These are phyloP conservation scores for Graphium sp. DNA, from an alignment of 2,329 filamentous ascomycete genomes.

Conservation along the genomic window DNA sequence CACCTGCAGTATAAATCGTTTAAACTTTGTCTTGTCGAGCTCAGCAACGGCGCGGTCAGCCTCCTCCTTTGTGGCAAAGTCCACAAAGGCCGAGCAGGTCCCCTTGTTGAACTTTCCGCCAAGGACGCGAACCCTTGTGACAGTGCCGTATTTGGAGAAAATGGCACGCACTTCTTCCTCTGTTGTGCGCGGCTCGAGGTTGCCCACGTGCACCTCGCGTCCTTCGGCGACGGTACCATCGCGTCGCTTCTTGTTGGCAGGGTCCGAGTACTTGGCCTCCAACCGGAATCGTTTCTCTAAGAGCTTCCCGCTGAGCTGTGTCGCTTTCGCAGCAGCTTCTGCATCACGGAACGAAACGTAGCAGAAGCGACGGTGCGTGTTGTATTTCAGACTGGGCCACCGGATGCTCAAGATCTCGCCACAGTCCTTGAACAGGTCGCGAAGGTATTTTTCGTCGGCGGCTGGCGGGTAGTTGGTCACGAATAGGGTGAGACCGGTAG, in stretches of 20 bases:
- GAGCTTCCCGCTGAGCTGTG: conserved; percentile 52
- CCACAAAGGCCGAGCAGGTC: conserved; percentile 67
- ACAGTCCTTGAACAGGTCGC: conserved; percentile 51
- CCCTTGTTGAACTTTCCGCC: conserved; percentile 49
- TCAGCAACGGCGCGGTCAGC: conserved; percentile 48
- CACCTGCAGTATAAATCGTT: conserved; percentile 50
- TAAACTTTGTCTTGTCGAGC: conserved; percentile 56
- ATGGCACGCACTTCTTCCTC: conserved; percentile 54
- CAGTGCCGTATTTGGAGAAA: conserved; percentile 60
- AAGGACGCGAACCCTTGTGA: conserved; percentile 58
- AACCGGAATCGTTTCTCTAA: conserved; percentile 55
- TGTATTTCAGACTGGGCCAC: conserved; percentile 81
- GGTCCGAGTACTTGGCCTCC: conserved; percentile 71
- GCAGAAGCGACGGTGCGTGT: conserved; percentile 81
- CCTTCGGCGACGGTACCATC: conserved; percentile 73
- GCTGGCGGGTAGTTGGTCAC: conserved; percentile 77
- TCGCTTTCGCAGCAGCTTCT: conserved; percentile 53
- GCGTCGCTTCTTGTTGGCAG: conserved; percentile 58
- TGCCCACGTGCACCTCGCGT: conserved; percentile 66
- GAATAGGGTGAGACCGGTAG: conserved; percentile 67
- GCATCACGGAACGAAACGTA: conserved; percentile 75
- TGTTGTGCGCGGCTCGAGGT: conserved; percentile 42
- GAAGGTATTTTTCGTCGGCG: conserved; percentile 55
- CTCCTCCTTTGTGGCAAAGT: conserved; percentile 55
- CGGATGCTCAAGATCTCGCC: conserved; percentile 75